These are phyloP conservation scores for Akanthomyces uredinophilus DNA, from an alignment of 2,329 filamentous ascomycete species.

Conservation along the genomic window DNA sequence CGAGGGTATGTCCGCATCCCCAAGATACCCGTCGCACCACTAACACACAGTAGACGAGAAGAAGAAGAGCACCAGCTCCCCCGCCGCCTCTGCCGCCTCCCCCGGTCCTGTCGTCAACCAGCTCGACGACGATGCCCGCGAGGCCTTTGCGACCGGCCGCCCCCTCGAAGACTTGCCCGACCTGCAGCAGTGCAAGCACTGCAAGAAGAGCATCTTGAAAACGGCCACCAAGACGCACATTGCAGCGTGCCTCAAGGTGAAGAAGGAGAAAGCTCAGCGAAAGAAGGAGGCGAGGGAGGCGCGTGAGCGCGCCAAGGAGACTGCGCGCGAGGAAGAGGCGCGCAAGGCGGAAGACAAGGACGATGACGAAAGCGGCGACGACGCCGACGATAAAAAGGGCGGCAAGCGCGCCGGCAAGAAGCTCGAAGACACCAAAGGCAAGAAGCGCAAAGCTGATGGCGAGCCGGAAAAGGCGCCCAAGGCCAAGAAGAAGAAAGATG, in stretches of 20 bases:
- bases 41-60: slow-evolving; percentile 43
- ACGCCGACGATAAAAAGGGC: slow-evolving; percentile 35
- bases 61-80: slow-evolving; percentile 43
- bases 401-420: slow-evolving; percentile 56
- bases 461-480: slow-evolving; percentile 80
- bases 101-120: slow-evolving; percentile 57
- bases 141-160: slow-evolving; percentile 75
- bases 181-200: slow-evolving; percentile 84
- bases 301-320: slow-evolving; percentile 59
- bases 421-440: slow-evolving; percentile 61
- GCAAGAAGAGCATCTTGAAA: slow-evolving; percentile 80
- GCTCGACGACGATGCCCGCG: slow-evolving; percentile 69
- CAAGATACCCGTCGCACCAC: background rate
- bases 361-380: slow-evolving; percentile 46
- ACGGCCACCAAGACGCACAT: slow-evolving; percentile 74
- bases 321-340: slow-evolving; percentile 52
- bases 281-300: slow-evolving; percentile 73
- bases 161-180: slow-evolving; percentile 77
- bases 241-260: slow-evolving; percentile 74
- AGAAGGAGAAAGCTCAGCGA: slow-evolving; percentile 73
- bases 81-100: slow-evolving; percentile 38
- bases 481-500: slow-evolving; percentile 92
- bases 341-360: slow-evolving; percentile 47
- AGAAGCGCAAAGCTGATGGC: slow-evolving; percentile 71
- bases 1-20: slow-evolving; percentile 45